Base-by-base conservation (phyloP, 2,329 filamentous ascomycete species). In the Trichoderma pleuroti region DNA sequence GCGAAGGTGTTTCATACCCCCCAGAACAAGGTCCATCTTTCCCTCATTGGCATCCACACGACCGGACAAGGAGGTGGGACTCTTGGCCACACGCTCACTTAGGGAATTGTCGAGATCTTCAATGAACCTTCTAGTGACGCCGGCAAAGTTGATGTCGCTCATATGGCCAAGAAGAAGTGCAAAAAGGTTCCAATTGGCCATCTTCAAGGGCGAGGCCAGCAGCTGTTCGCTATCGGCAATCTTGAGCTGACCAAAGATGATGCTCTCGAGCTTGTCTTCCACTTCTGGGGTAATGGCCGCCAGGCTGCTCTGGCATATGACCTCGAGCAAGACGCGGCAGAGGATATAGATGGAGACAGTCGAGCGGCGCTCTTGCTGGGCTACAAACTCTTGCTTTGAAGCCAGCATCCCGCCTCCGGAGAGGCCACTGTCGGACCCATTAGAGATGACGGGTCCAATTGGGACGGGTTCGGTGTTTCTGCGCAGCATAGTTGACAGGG, bases 151-250 rank as follows among this genome's bases (percentile, higher is more conserved):
- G 74, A 96, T 91, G 57, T 92, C 92, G 81, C 96, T 98, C 92
- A 99, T 97, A 49, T 94, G 92, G n/a, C 97, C 96, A 1, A 99
- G 87, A 4, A 99, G 84, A 76, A 97, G 93, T 24, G 93, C 91
- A 79, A 98, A 98, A 3, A 99, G 90, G 71, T 93, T 92, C 95
- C 95, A 99, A 76, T 99, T 99, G 16, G 96, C 93, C 81, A 96
- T 90, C 74, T 94, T 93, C 28, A 98, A 84, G 0, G 93, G 90
- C 0, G 94, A 97, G 10, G 91, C 85, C 72, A 90, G 84, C 4
- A 95, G 84, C 76, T 94, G 90, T 9, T 97, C 93, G 0, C 92
- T 90, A 72, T 98, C 94, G 9, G 94, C 92, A 59, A 91, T 92
- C 77, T 94, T 97, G 11, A 99, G 86, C 79, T 98, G 96, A n/a